Evolutionary conservation across 495 filamentous ascomycete species (phyloP), one percentile per base, ranked within the genome.

Genomic region (Ramalina intermedia): DNA sequence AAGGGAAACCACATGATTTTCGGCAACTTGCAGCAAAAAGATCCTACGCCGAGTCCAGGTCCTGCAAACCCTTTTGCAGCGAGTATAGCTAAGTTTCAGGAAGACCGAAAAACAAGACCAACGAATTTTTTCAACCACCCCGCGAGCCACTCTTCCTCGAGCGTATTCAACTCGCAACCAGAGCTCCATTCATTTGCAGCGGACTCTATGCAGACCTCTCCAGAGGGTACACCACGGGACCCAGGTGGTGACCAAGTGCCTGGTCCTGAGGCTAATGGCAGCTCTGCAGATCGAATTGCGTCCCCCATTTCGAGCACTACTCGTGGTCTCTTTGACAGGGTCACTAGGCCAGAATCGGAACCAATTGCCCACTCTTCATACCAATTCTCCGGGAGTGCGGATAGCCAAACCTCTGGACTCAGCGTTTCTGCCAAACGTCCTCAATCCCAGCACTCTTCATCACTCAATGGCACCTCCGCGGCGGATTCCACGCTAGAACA

Each of bases 11-110:
- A 50, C 17, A 50, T 53, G 16, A 40, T 58, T 6, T 63, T 62
- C 16, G 47, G 48, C 26, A 51, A 49, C n/a, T 36, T 54, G 17
- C 55, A 64, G 50, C 40, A 57, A 13, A 50, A 55, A 24, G 60
- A 64, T 53, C 46, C 57, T 36, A 27, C 62, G 29, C 36, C 44
- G 13, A 27, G 54, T 47, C 38, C 41, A 39, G 54, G 51, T 13
- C 45, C 11, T 53, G 55, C 52, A 29, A 51, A 62, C 45, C 41
- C 51, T 1, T 53, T 53, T 21, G 39, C 50, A 9, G 43, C 38
- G 38, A 53, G 50, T 20, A 48, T 48, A 29, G 14, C 41, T 17
- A 20, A 43, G 8, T 49, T 49, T 37, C 39, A 37, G 26, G 40
- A 48, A 13, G 39, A 38, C 24, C 36, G 40, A 35, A 39, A 52